Conservation (phyloP, 179 eudicot genomes). For the Vitellaria paradoxa region DNA sequence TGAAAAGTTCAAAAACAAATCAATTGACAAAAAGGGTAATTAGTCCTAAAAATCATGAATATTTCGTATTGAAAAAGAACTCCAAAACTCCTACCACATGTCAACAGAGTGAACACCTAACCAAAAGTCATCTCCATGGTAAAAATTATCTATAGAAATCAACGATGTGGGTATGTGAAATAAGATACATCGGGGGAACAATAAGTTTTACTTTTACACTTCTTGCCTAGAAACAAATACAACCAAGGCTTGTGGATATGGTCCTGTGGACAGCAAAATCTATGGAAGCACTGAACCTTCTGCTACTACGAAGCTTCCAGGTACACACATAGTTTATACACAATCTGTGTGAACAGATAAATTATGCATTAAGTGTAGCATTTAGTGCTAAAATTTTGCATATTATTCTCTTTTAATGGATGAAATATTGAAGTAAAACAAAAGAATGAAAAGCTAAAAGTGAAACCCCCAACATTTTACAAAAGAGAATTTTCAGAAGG, state of each 20-base stretch:
- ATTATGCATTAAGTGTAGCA: not conserved
- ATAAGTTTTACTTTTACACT: not conserved
- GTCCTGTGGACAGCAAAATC: not conserved
- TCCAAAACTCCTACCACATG: not conserved
- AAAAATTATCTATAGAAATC: not conserved
- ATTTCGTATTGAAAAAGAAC: not conserved
- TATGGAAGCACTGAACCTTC: not conserved
- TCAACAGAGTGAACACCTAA: not conserved
- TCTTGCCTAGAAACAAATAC: not conserved
- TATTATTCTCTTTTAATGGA: not conserved
- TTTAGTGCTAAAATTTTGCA: not conserved
- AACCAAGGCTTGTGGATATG: not conserved
- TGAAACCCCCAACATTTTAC: not conserved
- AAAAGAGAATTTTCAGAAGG: not conserved
- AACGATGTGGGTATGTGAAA: not conserved
- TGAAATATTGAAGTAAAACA: not conserved
- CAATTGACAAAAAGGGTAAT: too few species aligned
- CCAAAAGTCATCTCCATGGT: not conserved
- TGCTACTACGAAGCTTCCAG: too few species aligned
- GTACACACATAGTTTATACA: too few species aligned
- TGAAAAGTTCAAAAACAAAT: too few species aligned
- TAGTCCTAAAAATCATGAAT: not conserved
- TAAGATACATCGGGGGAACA: not conserved
- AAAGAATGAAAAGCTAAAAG: not conserved
- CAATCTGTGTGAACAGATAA: not conserved